Conservation (phyloP, 352 stramenopile species). For the Globisporangium lucens region DNA sequence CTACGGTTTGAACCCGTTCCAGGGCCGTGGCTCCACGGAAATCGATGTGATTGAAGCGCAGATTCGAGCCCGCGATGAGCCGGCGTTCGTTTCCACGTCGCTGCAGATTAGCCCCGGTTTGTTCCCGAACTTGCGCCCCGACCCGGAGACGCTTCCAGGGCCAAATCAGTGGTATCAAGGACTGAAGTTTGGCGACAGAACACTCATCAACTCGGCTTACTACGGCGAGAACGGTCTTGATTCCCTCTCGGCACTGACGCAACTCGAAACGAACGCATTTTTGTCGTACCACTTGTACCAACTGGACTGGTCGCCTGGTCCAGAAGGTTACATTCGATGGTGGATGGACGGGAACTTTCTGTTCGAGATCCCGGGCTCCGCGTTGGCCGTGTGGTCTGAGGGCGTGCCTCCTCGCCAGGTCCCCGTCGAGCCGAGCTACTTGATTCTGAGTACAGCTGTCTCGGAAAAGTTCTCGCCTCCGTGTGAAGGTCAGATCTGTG, state of each 20-base stretch:
- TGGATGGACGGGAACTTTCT: slow-evolving; percentile 93
- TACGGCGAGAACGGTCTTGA: slow-evolving; percentile 94
- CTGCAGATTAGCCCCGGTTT: slow-evolving; percentile 90
- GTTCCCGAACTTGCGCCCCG: slow-evolving; percentile 56
- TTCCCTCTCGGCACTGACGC: slow-evolving; percentile 92
- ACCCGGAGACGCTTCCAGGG: slow-evolving; percentile 43
- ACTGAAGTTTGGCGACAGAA: slow-evolving; percentile 83
- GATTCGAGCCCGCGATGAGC: slow-evolving; percentile 82
- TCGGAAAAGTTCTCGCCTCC: slow-evolving; percentile 94
- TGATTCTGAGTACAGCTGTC: slow-evolving; percentile 98
- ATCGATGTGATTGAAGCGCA: slow-evolving; percentile 96
- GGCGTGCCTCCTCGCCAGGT: slow-evolving; percentile 80
- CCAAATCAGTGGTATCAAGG: slow-evolving; percentile 91
- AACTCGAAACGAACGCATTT: slow-evolving; percentile 91
- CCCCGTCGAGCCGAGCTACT: slow-evolving; percentile 94
- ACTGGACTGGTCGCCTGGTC: slow-evolving; percentile 93
- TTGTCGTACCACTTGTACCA: slow-evolving; percentile 92
- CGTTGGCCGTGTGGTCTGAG: slow-evolving; percentile 78
- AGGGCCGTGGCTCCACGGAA: slow-evolving; percentile 94
- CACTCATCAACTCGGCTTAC: slow-evolving; percentile 93
- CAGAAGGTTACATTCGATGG: slow-evolving; percentile 91
- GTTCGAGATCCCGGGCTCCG: slow-evolving; percentile 90
- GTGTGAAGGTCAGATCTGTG: slow-evolving; percentile 90
- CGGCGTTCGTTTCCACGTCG: slow-evolving; percentile 91
- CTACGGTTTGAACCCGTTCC: slow-evolving; percentile 89